Conservation (phyloP, 1,284 basidiomycete genomes). For the Sanghuangporus baumii region DNA sequence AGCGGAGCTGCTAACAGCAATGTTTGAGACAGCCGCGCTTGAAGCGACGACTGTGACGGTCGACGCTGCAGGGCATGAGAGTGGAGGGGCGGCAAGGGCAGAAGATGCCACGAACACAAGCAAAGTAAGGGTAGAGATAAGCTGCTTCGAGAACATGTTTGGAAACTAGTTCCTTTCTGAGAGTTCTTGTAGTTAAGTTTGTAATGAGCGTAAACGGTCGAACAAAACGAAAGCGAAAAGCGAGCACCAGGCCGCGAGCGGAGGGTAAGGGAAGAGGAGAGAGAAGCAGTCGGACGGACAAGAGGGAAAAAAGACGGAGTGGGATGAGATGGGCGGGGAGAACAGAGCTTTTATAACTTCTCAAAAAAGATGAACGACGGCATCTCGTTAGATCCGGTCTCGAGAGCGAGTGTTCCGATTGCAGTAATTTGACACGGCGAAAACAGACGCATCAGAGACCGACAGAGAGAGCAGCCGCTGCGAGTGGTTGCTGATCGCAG, state of each 20-base stretch:
- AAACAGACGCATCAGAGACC: background rate
- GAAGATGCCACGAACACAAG: slow-evolving; percentile 23
- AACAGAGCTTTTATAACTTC: background rate
- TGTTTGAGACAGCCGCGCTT: background rate
- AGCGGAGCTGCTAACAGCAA: background rate
- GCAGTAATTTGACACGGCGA: background rate
- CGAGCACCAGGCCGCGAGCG: slow-evolving; percentile 8
- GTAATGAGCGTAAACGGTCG: background rate
- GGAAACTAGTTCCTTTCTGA: background rate
- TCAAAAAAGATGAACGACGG: background rate
- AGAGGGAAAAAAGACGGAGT: background rate
- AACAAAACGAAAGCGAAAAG: background rate
- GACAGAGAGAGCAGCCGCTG: background rate
- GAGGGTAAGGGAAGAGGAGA: background rate
- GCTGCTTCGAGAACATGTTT: slow-evolving; percentile 28
- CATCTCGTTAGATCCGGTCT: background rate
- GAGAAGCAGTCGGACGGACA: background rate
- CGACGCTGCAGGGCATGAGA: background rate
- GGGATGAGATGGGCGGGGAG: background rate
- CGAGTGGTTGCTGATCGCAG: background rate
- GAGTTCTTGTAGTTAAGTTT: background rate
- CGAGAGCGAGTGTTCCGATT: background rate
- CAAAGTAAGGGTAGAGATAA: slow-evolving; percentile 28
- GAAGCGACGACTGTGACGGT: slow-evolving; percentile 1
- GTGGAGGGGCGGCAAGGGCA: slow-evolving; percentile 1